Conservation (phyloP, 345 rosid genomes). For the Pistacia atlantica region DNA sequence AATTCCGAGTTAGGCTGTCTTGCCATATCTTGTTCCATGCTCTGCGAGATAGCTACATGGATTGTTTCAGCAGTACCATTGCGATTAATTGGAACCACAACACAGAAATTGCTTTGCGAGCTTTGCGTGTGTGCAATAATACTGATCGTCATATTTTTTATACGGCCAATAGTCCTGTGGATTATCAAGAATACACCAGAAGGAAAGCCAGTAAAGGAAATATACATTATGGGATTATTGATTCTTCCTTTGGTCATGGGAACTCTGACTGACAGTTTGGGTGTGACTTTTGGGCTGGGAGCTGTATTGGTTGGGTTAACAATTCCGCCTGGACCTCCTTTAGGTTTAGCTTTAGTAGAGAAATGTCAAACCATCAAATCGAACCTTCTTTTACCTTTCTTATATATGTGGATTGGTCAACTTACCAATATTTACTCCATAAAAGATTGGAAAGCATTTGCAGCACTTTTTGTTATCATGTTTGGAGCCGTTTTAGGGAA, state of each 20-base stretch:
- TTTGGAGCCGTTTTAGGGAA: slow-evolving; percentile 6
- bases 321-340: slow-evolving; percentile 33
- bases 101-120: background rate
- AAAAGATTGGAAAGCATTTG: background rate
- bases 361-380: slow-evolving; percentile 24
- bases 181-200: slow-evolving; percentile 21
- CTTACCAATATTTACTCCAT: background rate
- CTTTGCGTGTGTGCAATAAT: slow-evolving; percentile 18
- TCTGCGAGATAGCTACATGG: slow-evolving; percentile 7
- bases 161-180: slow-evolving; percentile 15
- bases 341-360: slow-evolving; percentile 29
- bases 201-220: slow-evolving; percentile 26
- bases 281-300: slow-evolving; percentile 7
- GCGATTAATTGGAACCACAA: background rate
- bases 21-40: slow-evolving; percentile 25
- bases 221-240: slow-evolving; percentile 8
- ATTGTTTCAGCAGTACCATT: background rate
- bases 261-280: slow-evolving; percentile 1
- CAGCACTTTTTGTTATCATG: background rate
- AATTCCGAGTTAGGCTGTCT: slow-evolving; percentile 37
- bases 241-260: slow-evolving; percentile 14
- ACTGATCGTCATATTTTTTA: background rate
- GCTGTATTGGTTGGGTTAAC: slow-evolving; percentile 20
- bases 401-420: slow-evolving; percentile 23
- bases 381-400: slow-evolving; percentile 30